A percentile compares a stretch with the other conserved stretches of the same genome.
Evolutionary conservation across 768 basidiomycete species (phyloP).

Genomic region (Pisolithus marmoratus): DNA sequence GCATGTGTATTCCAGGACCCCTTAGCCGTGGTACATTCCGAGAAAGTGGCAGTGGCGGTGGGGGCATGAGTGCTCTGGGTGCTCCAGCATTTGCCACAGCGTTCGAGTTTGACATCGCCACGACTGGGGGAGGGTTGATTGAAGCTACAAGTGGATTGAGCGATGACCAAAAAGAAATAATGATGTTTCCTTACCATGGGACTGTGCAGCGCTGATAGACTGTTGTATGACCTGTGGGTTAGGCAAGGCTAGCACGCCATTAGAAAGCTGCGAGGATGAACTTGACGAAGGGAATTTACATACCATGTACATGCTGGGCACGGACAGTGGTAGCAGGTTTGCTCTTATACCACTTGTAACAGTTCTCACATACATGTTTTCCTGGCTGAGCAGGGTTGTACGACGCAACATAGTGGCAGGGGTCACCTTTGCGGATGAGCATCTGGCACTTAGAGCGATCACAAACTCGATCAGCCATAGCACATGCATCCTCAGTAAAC

Average conservation of each 20-base stretch:
- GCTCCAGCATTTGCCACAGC: background rate
- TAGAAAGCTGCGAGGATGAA: background rate
- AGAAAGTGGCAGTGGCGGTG: background rate
- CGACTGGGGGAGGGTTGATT: background rate
- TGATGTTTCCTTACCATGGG: background rate
- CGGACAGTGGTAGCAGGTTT: background rate
- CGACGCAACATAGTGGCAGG: constrained; percentile 1
- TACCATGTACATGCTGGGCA: background rate
- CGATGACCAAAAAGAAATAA: too few species aligned
- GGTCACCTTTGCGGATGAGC: constrained; percentile 1
- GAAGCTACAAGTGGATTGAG: background rate
- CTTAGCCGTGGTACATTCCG: too few species aligned
- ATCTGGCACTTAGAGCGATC: background rate
- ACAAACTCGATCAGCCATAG: background rate
- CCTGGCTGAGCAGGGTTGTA: background rate
- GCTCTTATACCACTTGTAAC: background rate
- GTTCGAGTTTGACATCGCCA: background rate
- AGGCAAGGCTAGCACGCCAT: background rate
- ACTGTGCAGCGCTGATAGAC: background rate
- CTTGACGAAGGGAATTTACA: background rate
- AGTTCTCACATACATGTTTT: background rate
- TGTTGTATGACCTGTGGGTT: background rate
- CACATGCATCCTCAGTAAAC: constrained; percentile 6
- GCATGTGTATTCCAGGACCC: background rate
- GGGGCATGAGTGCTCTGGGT: background rate